Evolutionary conservation across 2,329 filamentous ascomycete species (phyloP), one percentile per base, ranked within the genome.

Genomic region (Albifimbria verrucaria): DNA sequence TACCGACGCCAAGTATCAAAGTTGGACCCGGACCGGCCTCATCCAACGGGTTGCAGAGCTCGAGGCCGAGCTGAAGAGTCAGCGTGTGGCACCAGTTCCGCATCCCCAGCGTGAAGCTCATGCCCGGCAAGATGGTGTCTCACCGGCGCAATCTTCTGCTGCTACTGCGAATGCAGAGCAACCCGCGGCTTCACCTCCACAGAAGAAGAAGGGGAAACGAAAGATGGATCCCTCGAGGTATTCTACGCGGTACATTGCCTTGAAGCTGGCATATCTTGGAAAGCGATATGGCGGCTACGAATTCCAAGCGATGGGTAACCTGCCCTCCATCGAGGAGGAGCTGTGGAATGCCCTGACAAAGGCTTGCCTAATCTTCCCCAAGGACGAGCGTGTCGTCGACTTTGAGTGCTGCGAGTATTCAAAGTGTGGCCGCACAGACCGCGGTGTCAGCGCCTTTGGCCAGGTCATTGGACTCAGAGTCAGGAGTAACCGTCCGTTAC

Each of bases 181-280:
- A n/a, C n/a, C 49, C 57, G 23, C 52, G 55, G 43, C 15, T 4
- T 18, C 11, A 12, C 61, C 57, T 49, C 25, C 58, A 22, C 72
- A 69, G 56, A 63, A 68, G 56, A 65, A 73, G 25, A 80, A 78
- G 62, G 56, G 36, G 67, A 81, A 73, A 62, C 77, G 73, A 57
- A 76, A 76, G 49, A 87, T 96, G 64, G 90, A 97, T 67, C 85
- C 90, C 0, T 85, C 85, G 15, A 88, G 85, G 65, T 96, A 97
- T 70, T 81, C 83, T 32, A 95, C 91, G 2, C 85, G 94, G 46
- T 85, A 88, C 55, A 89, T 99, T 57, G 94, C 93, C 7, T 77
- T 99, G 54, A 97, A 97, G 70, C 86, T 99, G 57, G 92, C 94
- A 39, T 99, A 99, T 68, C 75, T 97, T 32, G 94, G 94, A 46